Percentiles rank a stretch among this genome's conserved stretches.
These are phyloP conservation scores for Gastroboletus turbinatus DNA, from an alignment of 1,284 basidiomycete genomes.

Conservation along the genomic window DNA sequence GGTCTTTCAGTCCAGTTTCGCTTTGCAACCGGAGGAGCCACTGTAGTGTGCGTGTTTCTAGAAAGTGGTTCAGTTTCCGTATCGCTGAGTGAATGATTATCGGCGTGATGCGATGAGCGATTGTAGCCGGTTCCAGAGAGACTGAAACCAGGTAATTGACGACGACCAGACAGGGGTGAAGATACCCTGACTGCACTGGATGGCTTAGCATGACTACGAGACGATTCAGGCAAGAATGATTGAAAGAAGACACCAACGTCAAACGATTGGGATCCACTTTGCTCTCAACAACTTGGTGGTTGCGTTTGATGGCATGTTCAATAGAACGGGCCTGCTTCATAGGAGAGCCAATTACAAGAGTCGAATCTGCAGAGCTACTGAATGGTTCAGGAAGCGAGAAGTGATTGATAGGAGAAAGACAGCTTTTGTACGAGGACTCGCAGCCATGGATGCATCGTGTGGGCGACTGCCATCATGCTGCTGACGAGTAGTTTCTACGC, in stretches of 20 bases:
- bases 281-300: conserved; percentile 2
- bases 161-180: conserved; percentile 15
- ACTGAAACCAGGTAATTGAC: background rate
- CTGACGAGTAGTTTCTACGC: background rate
- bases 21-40: background rate
- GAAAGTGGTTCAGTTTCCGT: background rate
- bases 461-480: background rate
- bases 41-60: no score
- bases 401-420: conserved; percentile 24
- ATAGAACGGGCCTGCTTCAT: background rate
- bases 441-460: background rate
- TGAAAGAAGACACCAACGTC: conserved; percentile 13
- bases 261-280: background rate
- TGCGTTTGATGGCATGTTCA: background rate
- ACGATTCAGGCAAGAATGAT: conserved; percentile 3
- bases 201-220: conserved; percentile 7
- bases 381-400: conserved; percentile 18
- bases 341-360: background rate
- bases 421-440: conserved; percentile 1
- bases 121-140: background rate
- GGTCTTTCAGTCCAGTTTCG: background rate
- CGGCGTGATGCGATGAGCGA: background rate
- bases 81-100: background rate
- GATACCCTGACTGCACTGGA: conserved; percentile 2
- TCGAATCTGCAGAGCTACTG: background rate